phyloP scores from a whole-genome alignment of 495 filamentous ascomycete genomes.

The Podospora comata region DNA sequence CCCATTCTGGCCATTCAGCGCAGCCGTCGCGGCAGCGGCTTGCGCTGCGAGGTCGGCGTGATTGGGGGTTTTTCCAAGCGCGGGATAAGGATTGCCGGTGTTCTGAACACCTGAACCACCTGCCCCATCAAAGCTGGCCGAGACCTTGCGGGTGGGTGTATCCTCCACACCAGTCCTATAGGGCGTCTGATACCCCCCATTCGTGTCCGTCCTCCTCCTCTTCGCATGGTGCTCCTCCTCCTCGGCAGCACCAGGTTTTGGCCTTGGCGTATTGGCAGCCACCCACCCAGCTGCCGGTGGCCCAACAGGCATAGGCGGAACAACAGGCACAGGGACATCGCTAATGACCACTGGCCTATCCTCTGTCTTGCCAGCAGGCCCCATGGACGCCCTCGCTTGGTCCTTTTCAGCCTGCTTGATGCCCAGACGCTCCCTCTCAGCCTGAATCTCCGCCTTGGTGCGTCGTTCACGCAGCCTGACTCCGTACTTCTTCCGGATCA shows the following conservation, averaged over 20 bases:
- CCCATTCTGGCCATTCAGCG: background rate
- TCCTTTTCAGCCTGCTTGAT: slow-evolving; percentile 28
- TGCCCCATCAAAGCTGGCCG: background rate
- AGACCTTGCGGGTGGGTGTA: slow-evolving; percentile 32
- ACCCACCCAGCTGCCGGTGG: background rate
- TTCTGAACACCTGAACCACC: too few relatives aligned
- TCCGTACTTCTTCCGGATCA: slow-evolving; percentile 48
- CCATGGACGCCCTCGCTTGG: slow-evolving; percentile 10
- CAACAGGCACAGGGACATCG: background rate
- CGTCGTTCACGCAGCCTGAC: slow-evolving; percentile 46
- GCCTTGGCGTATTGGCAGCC: background rate
- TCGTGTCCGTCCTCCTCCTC: slow-evolving; percentile 27
- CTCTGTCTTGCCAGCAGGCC: background rate
- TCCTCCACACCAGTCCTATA: slow-evolving; percentile 16
- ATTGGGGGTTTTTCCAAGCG: background rate
- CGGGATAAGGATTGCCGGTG: too few relatives aligned
- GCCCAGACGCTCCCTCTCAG: slow-evolving; percentile 41
- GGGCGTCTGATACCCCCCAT: slow-evolving; percentile 22
- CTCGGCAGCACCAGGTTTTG: slow-evolving; percentile 18
- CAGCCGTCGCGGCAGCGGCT: background rate
- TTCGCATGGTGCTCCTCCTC: slow-evolving; percentile 32
- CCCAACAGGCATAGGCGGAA: background rate
- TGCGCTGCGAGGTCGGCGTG: background rate
- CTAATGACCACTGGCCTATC: background rate
- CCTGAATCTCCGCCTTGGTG: slow-evolving; percentile 42